phyloP scores from a whole-genome alignment of 495 filamentous ascomycete species.

The Trypethelium eluteriae region DNA sequence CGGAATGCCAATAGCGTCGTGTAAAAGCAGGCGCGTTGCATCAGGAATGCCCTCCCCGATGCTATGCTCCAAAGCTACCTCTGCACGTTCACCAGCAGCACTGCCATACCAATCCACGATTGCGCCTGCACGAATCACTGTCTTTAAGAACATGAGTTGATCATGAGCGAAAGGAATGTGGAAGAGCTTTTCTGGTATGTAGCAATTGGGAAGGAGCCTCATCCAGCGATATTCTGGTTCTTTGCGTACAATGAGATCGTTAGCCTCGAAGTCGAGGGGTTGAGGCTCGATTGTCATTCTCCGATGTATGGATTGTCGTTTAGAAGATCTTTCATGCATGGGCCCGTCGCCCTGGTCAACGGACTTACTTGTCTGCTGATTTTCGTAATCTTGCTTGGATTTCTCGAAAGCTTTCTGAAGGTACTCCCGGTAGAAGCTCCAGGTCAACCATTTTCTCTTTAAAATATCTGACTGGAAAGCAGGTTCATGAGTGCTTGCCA shows the following conservation, averaged over 20 bases:
- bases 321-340: neutral
- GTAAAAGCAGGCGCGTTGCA: neutral
- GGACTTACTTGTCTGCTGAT: neutral
- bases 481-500: neutral
- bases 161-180: neutral
- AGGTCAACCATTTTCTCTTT: neutral
- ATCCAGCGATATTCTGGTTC: constrained; percentile 2
- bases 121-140: neutral
- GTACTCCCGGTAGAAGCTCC: neutral
- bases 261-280: neutral
- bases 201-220: neutral
- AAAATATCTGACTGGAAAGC: neutral
- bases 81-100: constrained; percentile 3
- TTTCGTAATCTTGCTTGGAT: neutral
- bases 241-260: neutral
- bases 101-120: constrained; percentile 5
- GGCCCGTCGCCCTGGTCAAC: neutral
- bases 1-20: constrained; percentile 4
- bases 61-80: neutral
- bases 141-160: neutral
- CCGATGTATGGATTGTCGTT: neutral
- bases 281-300: neutral
- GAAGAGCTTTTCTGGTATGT: neutral
- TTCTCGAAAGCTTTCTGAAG: neutral
- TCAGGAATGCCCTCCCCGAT: neutral